These are phyloP conservation scores for Penicillium sp. DNA, from an alignment of 2,329 filamentous ascomycete species.

Conservation along the genomic window DNA sequence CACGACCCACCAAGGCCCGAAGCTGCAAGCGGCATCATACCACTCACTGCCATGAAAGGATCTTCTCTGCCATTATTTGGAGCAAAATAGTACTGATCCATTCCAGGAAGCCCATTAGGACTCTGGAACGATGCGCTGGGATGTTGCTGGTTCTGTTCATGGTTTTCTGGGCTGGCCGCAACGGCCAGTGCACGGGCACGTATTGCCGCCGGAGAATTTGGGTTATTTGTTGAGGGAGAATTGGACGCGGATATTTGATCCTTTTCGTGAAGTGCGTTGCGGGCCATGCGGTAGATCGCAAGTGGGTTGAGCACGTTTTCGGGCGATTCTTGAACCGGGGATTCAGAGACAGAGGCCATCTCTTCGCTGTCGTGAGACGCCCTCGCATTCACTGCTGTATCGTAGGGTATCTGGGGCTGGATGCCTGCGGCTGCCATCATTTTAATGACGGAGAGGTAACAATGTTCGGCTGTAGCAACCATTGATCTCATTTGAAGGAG, in stretches of 20 bases:
- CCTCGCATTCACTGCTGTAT: neutral
- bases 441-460: constrained; percentile 14
- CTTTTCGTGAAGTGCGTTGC: constrained; percentile 18
- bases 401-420: constrained; percentile 1
- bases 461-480: constrained; percentile 17
- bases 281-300: constrained; percentile 23
- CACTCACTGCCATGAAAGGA: neutral
- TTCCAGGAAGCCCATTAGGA: neutral
- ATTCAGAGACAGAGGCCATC: constrained; percentile 2
- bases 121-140: neutral
- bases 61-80: neutral
- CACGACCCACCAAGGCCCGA: constrained; percentile 1
- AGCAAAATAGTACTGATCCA: neutral
- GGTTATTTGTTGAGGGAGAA: constrained; percentile 3
- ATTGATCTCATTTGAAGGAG: constrained; percentile 16
- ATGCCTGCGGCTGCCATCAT: constrained; percentile 15
- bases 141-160: neutral
- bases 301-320: constrained; percentile 23
- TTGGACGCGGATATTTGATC: constrained; percentile 5
- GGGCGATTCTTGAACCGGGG: constrained; percentile 19
- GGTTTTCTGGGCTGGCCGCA: too few species aligned
- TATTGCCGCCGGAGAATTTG: neutral
- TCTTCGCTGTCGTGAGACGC: neutral
- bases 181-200: neutral
- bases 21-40: neutral